Conservation (phyloP, 768 basidiomycete genomes). For the Tulasnella sp. region DNA sequence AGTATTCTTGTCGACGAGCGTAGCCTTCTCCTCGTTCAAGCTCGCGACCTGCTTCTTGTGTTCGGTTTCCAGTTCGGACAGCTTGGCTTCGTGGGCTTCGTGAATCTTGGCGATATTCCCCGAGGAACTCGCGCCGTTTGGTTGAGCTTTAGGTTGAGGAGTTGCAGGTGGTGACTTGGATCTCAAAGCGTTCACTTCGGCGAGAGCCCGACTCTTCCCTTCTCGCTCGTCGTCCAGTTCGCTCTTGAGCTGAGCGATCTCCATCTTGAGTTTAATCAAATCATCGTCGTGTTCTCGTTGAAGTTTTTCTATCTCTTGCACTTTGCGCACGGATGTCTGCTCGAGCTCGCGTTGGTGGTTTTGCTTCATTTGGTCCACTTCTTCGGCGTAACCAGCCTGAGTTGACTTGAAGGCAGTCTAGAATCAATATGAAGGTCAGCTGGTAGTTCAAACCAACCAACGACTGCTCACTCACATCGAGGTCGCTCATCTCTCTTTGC, state of each 20-base stretch:
- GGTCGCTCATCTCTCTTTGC: constrained; percentile 7
- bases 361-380: constrained; percentile 38
- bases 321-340: constrained; percentile 55
- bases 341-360: constrained; percentile 66
- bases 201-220: constrained; percentile 41
- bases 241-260: constrained; percentile 48
- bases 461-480: neutral
- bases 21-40: constrained; percentile 44
- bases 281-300: constrained; percentile 46
- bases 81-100: constrained; percentile 73
- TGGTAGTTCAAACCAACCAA: neutral
- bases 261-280: constrained; percentile 49
- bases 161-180: constrained; percentile 25
- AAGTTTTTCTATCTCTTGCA: constrained; percentile 59
- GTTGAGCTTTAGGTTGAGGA: constrained; percentile 29
- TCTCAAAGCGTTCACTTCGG: constrained; percentile 36
- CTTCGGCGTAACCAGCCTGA: constrained; percentile 50
- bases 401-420: constrained; percentile 57
- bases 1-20: constrained; percentile 34
- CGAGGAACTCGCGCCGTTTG: constrained; percentile 44
- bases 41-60: constrained; percentile 47
- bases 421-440: constrained; percentile 23
- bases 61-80: constrained; percentile 59
- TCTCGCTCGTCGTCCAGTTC: constrained; percentile 66
- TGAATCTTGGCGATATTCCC: constrained; percentile 70